Percentiles rank a stretch among this genome's conserved stretches.
Conservation (phyloP, 306 rosid genomes). For the Malus sylvestris region DNA sequence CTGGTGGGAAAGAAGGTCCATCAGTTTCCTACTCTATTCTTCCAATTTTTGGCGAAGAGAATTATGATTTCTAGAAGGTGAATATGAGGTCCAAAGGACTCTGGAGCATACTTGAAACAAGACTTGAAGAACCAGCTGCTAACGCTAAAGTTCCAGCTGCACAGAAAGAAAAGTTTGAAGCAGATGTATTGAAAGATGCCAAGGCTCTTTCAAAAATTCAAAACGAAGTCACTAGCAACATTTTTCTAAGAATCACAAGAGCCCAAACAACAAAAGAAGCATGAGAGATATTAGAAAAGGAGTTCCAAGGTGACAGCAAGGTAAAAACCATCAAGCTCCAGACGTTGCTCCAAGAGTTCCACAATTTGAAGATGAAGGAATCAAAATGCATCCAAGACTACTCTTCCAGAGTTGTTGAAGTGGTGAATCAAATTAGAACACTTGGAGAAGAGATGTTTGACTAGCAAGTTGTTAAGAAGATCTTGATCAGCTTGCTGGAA, state of each 20-base stretch:
- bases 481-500: not conserved
- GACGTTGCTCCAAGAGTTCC: not conserved
- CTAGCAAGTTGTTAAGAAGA: not conserved
- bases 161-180: not conserved
- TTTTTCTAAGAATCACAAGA: not conserved
- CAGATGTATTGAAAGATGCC: not conserved
- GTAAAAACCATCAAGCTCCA: not conserved
- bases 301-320: not conserved
- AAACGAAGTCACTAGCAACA: not conserved
- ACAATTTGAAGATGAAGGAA: not conserved
- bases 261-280: not conserved
- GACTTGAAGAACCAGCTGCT: not conserved
- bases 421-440: conserved; percentile 4
- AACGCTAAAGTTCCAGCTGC: too few species aligned
- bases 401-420: not conserved
- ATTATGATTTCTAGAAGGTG: not conserved
- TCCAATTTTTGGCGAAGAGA: not conserved
- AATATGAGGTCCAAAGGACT: not conserved
- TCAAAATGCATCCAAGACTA: not conserved
- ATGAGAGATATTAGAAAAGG: not conserved
- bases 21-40: not conserved
- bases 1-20: not conserved
- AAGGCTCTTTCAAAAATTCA: not conserved
- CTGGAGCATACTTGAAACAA: not conserved
- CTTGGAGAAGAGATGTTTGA: not conserved